Evolutionary conservation across 2,329 filamentous ascomycete species (phyloP).

Genomic region (Pseudodiploospora longispora): DNA sequence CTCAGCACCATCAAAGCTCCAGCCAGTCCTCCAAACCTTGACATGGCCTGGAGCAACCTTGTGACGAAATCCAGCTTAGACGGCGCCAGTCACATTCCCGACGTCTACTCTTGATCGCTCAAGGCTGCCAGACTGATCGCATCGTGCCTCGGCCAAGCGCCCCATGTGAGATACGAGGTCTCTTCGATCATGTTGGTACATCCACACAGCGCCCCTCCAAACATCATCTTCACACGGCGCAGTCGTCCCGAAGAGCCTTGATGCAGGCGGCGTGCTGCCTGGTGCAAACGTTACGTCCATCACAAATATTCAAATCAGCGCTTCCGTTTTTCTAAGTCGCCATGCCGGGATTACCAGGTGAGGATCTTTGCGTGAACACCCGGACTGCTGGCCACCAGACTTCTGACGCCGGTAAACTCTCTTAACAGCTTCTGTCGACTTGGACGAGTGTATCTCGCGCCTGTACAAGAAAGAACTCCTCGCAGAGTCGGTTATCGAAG

Average conservation of each 20-base stretch:
- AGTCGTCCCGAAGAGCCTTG: conserved; percentile 20
- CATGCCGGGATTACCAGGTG: conserved; percentile 52
- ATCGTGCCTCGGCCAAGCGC: conserved; percentile 13
- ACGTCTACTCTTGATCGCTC: no score
- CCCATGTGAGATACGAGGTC: conserved; percentile 21
- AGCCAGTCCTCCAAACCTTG: not conserved
- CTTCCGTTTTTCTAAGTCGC: conserved; percentile 16
- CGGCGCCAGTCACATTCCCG: not conserved
- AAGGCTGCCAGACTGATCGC: not conserved
- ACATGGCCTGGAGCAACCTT: conserved; percentile 10
- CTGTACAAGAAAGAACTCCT: conserved; percentile 96
- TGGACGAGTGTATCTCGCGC: conserved; percentile 96
- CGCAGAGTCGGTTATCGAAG: conserved; percentile 95
- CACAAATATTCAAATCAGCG: not conserved
- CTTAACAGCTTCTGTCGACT: conserved; percentile 75
- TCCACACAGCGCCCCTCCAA: conserved; percentile 25
- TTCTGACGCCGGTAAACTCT: not conserved
- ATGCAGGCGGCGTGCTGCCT: conserved; percentile 9
- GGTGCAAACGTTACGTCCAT: conserved; percentile 3
- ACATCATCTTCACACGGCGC: conserved; percentile 28
- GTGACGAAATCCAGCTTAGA: conserved; percentile 7
- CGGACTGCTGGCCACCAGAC: not conserved
- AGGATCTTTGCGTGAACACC: conserved; percentile 12
- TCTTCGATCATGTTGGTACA: conserved; percentile 34
- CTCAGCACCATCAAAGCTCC: no score